Evolutionary conservation across 768 basidiomycete species (phyloP), one percentile per base, ranked within the genome.

Genomic region (Agaricus sinodeliciosus): DNA sequence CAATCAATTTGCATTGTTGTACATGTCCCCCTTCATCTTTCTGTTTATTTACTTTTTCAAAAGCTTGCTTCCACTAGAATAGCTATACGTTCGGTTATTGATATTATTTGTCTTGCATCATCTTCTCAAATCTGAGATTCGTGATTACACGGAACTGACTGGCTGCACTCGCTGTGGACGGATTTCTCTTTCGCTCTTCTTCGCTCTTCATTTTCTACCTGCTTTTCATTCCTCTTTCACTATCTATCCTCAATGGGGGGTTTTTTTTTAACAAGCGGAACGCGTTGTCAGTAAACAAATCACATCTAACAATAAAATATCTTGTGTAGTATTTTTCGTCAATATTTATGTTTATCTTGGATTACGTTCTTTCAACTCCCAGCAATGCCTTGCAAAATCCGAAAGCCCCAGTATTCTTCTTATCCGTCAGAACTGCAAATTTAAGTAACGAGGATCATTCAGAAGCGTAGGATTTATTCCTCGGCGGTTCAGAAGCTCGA

Each of bases 21-120:
- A 60, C 48, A 55, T 57, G 55, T 59, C 51, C 51, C 56, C 55
- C 49, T 50, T 51, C 44, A 36, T 47, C 43, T 11, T 48, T 50
- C 51, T 49, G 36, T 44, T 57, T 43, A 40, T 47, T 55, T 50
- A 25, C 39, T 54, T 34, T 36, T 22, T 47, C 40, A 28, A 18
- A 26, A 19, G 35, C 26, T 45, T 44, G 46, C 44, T 52, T 35
- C 28, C 28, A 48, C 15, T 48, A 51, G 39, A 55, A 49, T 56
- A 57, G 51, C 50, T 58, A 57, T 49, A 57, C 53, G 48, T 47
- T 48, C 37, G 25, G 50, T 45, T 54, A 39, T 52, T 43, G 28
- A 44, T 41, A 37, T 31, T 54, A 31, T 58, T 49, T n/a, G 35
- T 43, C 54, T 37, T 49, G 31, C 31, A 31, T 54, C 41, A 49